phyloP scores from a whole-genome alignment of 345 rosid genomes.

The Ricinus communis region DNA sequence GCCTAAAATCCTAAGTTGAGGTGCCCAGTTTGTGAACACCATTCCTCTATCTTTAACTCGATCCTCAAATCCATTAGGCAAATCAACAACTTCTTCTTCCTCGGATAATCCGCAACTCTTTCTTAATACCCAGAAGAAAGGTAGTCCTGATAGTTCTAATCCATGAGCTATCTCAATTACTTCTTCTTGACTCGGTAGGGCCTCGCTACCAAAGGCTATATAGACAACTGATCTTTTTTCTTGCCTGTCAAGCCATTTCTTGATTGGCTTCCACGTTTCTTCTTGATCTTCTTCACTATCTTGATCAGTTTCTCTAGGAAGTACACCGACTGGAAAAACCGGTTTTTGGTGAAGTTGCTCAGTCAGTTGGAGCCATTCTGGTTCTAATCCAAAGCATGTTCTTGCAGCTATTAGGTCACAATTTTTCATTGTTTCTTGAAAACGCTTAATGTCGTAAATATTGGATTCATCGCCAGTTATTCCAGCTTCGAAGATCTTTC shows the following conservation, averaged over 20 bases:
- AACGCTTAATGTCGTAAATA: background rate
- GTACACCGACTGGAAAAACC: background rate
- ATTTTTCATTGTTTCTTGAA: background rate
- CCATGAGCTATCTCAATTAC: constrained; percentile 13
- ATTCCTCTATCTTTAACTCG: constrained; percentile 9
- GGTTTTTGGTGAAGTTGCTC: constrained; percentile 1
- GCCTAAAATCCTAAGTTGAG: constrained; percentile 9
- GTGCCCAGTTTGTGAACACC: constrained; percentile 13
- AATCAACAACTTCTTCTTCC: background rate
- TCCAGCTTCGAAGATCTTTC: background rate
- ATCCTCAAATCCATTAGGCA: constrained; percentile 11
- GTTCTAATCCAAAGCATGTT: background rate
- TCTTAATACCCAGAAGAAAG: constrained; percentile 14
- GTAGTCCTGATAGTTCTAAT: constrained; percentile 1
- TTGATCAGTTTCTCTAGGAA: background rate
- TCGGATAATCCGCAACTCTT: background rate
- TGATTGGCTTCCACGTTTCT: background rate
- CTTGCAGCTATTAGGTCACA: background rate
- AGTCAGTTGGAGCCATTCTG: background rate
- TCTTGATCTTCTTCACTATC: too few relatives aligned
- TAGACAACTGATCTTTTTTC: constrained; percentile 5
- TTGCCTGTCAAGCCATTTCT: constrained; percentile 5
- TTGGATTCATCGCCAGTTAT: background rate
- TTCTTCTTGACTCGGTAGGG: constrained; percentile 8
- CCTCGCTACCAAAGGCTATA: constrained; percentile 15